These are phyloP conservation scores for Coprinopsis sp. DNA, from an alignment of 768 basidiomycete species.

Conservation along the genomic window DNA sequence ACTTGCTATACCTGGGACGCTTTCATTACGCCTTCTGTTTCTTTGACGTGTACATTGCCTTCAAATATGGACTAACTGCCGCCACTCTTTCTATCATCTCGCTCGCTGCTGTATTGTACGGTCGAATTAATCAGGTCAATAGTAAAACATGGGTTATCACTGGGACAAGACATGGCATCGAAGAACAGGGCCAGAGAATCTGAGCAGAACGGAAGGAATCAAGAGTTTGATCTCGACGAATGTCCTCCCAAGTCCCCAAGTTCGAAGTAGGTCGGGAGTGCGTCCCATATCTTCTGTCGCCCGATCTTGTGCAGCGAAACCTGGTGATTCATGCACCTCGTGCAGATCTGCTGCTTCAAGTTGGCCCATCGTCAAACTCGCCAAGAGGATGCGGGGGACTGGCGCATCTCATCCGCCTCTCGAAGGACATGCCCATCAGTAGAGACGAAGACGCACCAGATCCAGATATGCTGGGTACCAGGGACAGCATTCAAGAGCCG, in stretches of 20 bases:
- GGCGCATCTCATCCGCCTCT: conserved; percentile 29
- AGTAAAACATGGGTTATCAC: no score
- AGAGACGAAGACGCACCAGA: conserved; percentile 1
- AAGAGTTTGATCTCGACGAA: conserved; percentile 30
- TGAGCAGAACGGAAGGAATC: no score
- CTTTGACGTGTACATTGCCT: no score
- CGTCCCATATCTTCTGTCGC: conserved; percentile 34
- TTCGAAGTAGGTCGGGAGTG: conserved; percentile 31
- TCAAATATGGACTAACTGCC: no score
- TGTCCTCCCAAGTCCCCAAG: conserved; percentile 35
- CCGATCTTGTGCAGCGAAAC: conserved; percentile 29
- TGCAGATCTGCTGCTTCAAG: conserved; percentile 25
- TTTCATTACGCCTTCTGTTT: no score
- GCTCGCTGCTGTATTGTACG: no score
- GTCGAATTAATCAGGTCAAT: no score
- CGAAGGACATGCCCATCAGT: conserved; percentile 21
- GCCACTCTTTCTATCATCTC: no score
- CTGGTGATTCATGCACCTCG: conserved; percentile 24
- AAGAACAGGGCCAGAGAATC: no score
- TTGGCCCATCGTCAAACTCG: conserved; percentile 30
- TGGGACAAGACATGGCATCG: no score
- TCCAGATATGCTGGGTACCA: not conserved
- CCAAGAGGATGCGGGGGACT: conserved; percentile 35
- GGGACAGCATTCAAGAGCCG: conserved; percentile 5
- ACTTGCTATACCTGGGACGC: no score